These are phyloP conservation scores for Phytomonas sp. DNA, from an alignment of 208 protist species.

Conservation along the genomic window DNA sequence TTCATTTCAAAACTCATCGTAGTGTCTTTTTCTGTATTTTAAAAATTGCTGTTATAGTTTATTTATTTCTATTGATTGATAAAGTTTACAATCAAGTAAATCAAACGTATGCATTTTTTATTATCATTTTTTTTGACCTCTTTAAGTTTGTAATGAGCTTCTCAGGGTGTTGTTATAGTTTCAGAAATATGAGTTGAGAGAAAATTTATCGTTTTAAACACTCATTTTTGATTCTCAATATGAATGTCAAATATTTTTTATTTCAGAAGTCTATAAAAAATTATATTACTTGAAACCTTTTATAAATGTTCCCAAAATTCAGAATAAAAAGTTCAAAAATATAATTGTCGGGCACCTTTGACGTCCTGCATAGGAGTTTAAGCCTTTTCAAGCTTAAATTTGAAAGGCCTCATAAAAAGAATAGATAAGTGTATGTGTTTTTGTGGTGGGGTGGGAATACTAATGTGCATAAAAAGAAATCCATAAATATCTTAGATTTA, in stretches of 20 bases:
- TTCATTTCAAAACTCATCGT: background rate
- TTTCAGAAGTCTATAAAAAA: background rate
- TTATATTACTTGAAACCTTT: background rate
- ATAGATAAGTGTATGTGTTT: background rate
- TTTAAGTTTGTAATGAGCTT: too few relatives aligned
- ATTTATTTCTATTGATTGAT: conserved; percentile 6
- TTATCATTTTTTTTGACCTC: conserved; percentile 3
- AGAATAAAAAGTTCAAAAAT: background rate
- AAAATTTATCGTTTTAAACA: too few relatives aligned
- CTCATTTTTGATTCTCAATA: background rate
- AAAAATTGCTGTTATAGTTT: conserved; percentile 8
- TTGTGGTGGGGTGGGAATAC: too few relatives aligned
- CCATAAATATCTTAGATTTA: too few relatives aligned
- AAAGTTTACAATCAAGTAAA: background rate
- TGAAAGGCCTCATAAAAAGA: too few relatives aligned
- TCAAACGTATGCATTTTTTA: background rate
- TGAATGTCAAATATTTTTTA: conserved; percentile 1
- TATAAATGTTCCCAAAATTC: background rate
- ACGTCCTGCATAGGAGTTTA: too few relatives aligned
- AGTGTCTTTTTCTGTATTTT: background rate
- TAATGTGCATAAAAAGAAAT: too few relatives aligned
- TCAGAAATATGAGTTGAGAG: too few relatives aligned
- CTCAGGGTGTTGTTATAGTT: too few relatives aligned
- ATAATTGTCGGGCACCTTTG: background rate
- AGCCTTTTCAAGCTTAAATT: too few relatives aligned